Percentiles rank a stretch among this genome's conserved stretches.
These are phyloP conservation scores for Mrakia frigida DNA, from an alignment of 768 basidiomycete genomes.

Conservation along the genomic window DNA sequence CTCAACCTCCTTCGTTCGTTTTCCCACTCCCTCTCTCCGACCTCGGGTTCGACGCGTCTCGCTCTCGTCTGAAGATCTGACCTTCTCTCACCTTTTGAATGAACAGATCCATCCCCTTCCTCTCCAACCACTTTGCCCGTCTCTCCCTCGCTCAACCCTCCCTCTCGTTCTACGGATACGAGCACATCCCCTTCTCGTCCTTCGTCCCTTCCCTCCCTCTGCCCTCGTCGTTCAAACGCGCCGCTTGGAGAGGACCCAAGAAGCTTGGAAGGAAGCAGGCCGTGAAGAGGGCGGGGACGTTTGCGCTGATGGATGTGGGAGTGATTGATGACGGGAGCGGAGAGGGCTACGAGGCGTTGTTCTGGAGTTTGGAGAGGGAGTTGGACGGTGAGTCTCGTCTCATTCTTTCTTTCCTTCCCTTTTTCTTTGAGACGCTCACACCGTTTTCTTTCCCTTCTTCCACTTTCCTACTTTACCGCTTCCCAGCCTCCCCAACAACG, in stretches of 20 bases:
- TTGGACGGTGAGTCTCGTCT: not conserved
- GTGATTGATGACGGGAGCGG: slow-evolving; percentile 4
- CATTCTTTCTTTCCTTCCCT: not conserved
- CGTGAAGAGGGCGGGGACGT: not conserved
- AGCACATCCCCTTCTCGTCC: slow-evolving; percentile 6
- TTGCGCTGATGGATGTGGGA: slow-evolving; percentile 1
- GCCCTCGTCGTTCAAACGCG: not conserved
- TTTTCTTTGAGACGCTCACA: not conserved
- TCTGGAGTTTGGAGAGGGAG: not conserved
- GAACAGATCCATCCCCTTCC: not conserved
- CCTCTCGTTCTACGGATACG: not conserved
- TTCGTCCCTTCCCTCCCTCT: slow-evolving; percentile 8
- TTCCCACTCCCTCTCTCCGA: not conserved
- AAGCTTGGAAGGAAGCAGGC: not conserved
- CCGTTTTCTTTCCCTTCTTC: not conserved
- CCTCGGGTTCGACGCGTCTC: no score
- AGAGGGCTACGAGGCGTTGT: not conserved
- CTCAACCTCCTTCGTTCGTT: not conserved
- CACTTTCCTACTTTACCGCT: not conserved
- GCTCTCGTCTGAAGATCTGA: not conserved
- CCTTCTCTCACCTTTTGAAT: not conserved
- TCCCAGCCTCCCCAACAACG: not conserved
- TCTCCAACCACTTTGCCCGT: slow-evolving; percentile 2
- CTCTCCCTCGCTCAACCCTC: slow-evolving; percentile 4
- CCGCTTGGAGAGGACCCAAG: not conserved